Percentiles rank a stretch among this genome's conserved stretches.
phyloP scores from a whole-genome alignment of 164 flowering plant genomes.

The Euptelea pleiosperma region DNA sequence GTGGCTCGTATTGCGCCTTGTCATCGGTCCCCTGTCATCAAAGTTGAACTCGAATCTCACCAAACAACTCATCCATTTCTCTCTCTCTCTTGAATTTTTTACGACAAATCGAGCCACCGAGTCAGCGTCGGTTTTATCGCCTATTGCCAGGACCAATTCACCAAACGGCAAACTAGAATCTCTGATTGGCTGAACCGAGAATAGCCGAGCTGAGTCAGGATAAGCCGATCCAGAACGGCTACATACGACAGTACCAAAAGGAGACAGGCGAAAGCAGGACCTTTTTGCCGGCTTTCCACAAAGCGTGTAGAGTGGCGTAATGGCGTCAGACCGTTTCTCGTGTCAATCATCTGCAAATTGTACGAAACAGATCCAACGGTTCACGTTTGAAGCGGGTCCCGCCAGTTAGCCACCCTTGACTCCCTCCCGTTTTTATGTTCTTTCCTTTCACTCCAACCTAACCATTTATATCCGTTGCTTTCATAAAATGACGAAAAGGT shows the following conservation, averaged over 20 bases:
- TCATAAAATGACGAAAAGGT: slow-evolving; percentile 4
- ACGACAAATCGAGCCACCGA: too few relatives aligned
- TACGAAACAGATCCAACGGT: slow-evolving; percentile 5
- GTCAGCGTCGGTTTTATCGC: too few relatives aligned
- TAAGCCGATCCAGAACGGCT: background rate
- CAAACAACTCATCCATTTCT: too few relatives aligned
- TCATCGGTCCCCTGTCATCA: too few relatives aligned
- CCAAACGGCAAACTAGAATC: too few relatives aligned
- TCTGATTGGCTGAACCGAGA: background rate
- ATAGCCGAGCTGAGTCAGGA: background rate
- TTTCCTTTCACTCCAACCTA: background rate
- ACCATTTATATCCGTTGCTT: background rate
- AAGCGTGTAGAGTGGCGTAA: slow-evolving; percentile 12
- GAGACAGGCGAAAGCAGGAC: slow-evolving; percentile 1
- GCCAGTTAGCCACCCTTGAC: slow-evolving; percentile 2
- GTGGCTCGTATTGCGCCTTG: too few relatives aligned
- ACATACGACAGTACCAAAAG: slow-evolving; percentile 2
- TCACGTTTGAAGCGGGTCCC: slow-evolving; percentile 20
- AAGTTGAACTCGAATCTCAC: too few relatives aligned
- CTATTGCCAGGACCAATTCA: too few relatives aligned
- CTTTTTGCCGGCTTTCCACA: slow-evolving; percentile 22
- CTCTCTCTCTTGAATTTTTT: too few relatives aligned
- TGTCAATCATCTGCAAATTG: background rate
- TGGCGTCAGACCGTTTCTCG: background rate
- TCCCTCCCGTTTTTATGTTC: background rate